Evolutionary conservation across 805 yeast genomes (phyloP).

Genomic region (Metschnikowia colocasiae): DNA sequence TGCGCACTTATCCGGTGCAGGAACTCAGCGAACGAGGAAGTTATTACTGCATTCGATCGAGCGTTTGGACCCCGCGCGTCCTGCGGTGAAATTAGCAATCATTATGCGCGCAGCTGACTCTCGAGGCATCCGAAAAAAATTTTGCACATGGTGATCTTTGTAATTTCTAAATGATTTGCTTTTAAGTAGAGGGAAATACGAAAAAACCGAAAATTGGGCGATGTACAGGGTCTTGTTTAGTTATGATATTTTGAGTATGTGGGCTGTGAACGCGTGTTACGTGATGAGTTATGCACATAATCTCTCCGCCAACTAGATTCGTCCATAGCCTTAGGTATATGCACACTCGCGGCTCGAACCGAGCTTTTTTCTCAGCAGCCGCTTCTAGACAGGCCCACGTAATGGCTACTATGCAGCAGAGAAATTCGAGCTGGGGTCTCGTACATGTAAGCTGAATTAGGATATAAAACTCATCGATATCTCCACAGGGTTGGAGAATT

Average conservation of each 20-base stretch:
- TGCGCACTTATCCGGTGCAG: constrained; percentile 3
- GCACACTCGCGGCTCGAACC: background rate
- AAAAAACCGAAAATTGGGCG: background rate
- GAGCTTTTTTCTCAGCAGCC: background rate
- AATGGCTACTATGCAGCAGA: background rate
- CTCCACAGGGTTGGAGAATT: background rate
- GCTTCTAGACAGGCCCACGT: background rate
- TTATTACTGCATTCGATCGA: background rate
- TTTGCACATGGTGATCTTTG: background rate
- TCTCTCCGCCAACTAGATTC: background rate
- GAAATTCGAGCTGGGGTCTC: background rate
- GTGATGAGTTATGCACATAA: background rate
- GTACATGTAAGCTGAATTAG: constrained; percentile 2
- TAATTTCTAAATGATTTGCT: background rate
- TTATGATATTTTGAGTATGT: background rate
- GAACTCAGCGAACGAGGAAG: background rate
- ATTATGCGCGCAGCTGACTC: background rate
- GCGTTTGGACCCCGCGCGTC: background rate
- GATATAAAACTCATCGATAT: constrained; percentile 4
- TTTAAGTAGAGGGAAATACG: background rate
- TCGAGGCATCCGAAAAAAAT: background rate
- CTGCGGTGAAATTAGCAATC: background rate
- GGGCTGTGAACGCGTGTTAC: background rate
- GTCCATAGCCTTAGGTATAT: background rate
- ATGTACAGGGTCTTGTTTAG: background rate